Evolutionary conservation across 345 rosid species (phyloP), one percentile per base, ranked within the genome.

Genomic region (Abelmoschus esculentus): DNA sequence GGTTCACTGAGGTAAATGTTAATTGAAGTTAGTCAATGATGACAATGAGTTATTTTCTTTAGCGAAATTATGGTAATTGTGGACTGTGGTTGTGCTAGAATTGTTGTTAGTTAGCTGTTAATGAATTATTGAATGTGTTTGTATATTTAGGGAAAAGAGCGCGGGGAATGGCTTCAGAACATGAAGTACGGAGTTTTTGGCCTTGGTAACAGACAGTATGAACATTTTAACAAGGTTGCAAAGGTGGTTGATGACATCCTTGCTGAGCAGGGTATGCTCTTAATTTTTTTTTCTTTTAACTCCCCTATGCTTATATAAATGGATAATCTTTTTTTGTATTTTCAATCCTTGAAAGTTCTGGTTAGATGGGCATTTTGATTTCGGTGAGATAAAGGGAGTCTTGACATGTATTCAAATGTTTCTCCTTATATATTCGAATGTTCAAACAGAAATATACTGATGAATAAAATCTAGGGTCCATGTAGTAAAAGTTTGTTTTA

Each of bases 201-300:
- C 44, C 88, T 96, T 15, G 99, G 98, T 42, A 96, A 96, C 84
- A 84, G 89, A 75, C 99, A 95, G 66, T 95, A 95, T 70, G 99
- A 91, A 67, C 97, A 95, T 77, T 95, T 95, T 77, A 95, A 95
- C 74, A 90, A 96, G 99, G 83, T 96, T 76, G 99, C 90, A 34
- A 85, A 76, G 70, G 91, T 82, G 82, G 87, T 96, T 73, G 98
- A 96, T 79, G 87, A 89, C 44, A 74, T 73, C 28, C 85, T 96
- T 68, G 66, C 74, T 14, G 87, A 85, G 73, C 96, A 89, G 82
- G 99, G 99, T 95, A 85, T 69, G 82, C 60, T 71, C 26, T 69
- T 18, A 15, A 42, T 70, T 29, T 29, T 29, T 0, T 59, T 58
- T 18, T 28, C 5, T 60, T 12, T 67, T 34, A 8, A 19, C 47